These are phyloP conservation scores for Chytriomyces hyalinus DNA, from an alignment of 192 early-diverging fungal species.

Conservation along the genomic window DNA sequence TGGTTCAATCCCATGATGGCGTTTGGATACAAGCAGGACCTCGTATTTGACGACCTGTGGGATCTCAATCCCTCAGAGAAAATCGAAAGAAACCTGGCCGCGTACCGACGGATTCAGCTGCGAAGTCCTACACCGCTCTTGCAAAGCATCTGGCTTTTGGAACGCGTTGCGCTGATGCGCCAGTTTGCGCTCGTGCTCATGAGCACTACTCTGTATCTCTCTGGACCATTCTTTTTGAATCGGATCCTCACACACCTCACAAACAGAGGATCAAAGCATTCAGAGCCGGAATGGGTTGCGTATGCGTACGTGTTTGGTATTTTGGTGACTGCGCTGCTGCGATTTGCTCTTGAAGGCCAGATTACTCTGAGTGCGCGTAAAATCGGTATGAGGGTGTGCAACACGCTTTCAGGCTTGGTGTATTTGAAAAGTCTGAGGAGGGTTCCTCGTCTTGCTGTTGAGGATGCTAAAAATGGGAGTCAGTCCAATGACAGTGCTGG, in stretches of 20 bases:
- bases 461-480: neutral
- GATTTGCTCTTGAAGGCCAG: conserved; percentile 29
- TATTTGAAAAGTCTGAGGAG: conserved; percentile 42
- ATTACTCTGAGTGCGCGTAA: conserved; percentile 32
- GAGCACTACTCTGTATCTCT: conserved; percentile 23
- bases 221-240: conserved; percentile 34
- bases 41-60: conserved; percentile 61
- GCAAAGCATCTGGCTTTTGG: conserved; percentile 6
- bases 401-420: conserved; percentile 12
- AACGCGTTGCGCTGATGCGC: neutral
- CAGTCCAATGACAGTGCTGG: neutral
- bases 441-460: conserved; percentile 9
- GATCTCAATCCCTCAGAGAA: conserved; percentile 48
- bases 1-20: conserved; percentile 62
- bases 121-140: neutral
- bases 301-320: conserved; percentile 36
- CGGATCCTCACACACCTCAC: conserved; percentile 28
- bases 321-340: conserved; percentile 15
- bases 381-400: neutral
- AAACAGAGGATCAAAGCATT: neutral
- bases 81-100: conserved; percentile 29
- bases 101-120: neutral
- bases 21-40: conserved; percentile 46
- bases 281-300: conserved; percentile 9
- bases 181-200: conserved; percentile 22